Base-by-base conservation (phyloP, 2,329 filamentous ascomycete genomes). In the Thermoascus crustaceus region DNA sequence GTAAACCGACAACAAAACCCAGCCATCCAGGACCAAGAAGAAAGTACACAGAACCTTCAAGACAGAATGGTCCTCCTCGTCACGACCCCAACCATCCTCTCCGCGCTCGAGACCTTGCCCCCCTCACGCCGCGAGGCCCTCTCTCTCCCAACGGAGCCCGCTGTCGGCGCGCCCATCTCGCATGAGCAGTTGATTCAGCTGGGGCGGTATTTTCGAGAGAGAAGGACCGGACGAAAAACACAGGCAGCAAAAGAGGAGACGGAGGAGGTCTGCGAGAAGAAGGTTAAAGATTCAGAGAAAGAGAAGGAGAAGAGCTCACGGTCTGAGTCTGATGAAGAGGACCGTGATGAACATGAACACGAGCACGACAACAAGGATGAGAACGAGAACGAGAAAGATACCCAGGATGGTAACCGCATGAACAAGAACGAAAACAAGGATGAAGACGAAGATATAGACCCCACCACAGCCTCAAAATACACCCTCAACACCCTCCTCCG, bases 401-500 rank as follows among this genome's bases (percentile, higher is more conserved):
- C 16, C 4, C 9, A 32, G 10, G 30, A 32, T 32, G 17, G 11
- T 4, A 32, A 18, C 13, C 5, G 10, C n/a, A 18, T 20, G 21
- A 23, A 14, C 14, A 17, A 25, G n/a, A 9, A 29, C 5, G 32
- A 18, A 8, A 10, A 19, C 7, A 8, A 6, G 4, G 29, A 31
- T 29, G 5, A 32, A 8, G 17, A 25, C 21, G 29, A 11, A 8
- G 31, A n/a, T n/a, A n/a, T n/a, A n/a, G n/a, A n/a, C n/a, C n/a
- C n/a, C n/a, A n/a, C n/a, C n/a, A n/a, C n/a, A n/a, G n/a, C n/a
- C n/a, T n/a, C n/a, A n/a, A n/a, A n/a, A n/a, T 70, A 63, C 39
- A 75, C 70, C 10, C 70, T 96, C 8, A 82, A 89, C 46, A 53
- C 64, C 21, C 73, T 96, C 20, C 70, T 96, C 7, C 74, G 68